Conservation (phyloP, 768 basidiomycete genomes). For the Porpolomopsis calyptriformis region DNA sequence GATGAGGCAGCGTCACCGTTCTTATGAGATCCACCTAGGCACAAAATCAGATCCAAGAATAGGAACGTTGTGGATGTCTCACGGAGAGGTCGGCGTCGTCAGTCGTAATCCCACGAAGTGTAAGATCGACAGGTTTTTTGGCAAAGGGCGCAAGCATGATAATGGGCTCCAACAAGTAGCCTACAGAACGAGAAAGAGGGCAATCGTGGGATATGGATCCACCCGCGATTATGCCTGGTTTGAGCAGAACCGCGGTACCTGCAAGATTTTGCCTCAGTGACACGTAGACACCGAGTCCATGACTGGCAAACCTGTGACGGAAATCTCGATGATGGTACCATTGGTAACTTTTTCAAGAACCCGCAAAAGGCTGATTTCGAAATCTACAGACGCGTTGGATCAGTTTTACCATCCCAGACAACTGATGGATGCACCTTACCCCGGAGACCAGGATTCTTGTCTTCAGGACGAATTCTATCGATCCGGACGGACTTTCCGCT, state of each 20-base stretch:
- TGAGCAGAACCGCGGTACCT: conserved; percentile 89
- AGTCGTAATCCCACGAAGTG: conserved; percentile 82
- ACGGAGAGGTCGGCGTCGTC: conserved; percentile 90
- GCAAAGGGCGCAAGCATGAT: conserved; percentile 88
- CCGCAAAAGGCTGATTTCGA: conserved; percentile 82
- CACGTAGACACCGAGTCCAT: background rate
- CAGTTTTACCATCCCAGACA: background rate
- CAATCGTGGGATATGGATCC: conserved; percentile 80
- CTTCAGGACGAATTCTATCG: conserved; percentile 79
- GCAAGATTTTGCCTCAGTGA: conserved; percentile 3
- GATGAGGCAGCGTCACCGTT: conserved; percentile 82
- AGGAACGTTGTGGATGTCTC: conserved; percentile 13
- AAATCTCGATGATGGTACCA: conserved; percentile 91
- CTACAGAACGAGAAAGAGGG: conserved; percentile 77
- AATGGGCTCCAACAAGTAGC: conserved; percentile 89
- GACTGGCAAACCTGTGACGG: conserved; percentile 65
- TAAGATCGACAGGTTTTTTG: conserved; percentile 76
- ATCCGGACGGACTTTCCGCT: conserved; percentile 80
- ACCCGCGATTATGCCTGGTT: conserved; percentile 85
- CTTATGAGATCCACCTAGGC: conserved; percentile 75
- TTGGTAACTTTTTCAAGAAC: conserved; percentile 87
- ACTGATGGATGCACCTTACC: too few relatives aligned
- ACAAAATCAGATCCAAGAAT: background rate
- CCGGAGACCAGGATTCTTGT: conserved; percentile 92
- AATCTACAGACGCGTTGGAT: conserved; percentile 43